Evolutionary conservation across 176 grass and related monocot genomes (phyloP).

Genomic region (Triticum timopheevii): DNA sequence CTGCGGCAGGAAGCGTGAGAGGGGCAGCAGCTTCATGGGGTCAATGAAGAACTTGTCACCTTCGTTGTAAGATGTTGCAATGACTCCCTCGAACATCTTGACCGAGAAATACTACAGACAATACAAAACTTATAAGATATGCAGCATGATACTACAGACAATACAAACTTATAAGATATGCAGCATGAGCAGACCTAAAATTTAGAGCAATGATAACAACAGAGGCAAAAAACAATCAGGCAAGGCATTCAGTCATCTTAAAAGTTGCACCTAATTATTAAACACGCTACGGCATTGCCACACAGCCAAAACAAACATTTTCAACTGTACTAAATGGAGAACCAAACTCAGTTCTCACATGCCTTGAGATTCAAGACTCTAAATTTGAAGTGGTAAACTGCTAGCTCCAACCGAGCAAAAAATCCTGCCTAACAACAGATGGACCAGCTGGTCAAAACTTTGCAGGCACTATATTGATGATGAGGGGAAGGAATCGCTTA

Average conservation of each 20-base stretch:
- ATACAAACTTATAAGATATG: neutral
- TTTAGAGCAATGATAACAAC: neutral
- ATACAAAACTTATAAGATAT: neutral
- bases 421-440: neutral
- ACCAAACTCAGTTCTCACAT: neutral
- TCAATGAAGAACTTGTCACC: constrained; percentile 95
- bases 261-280: neutral
- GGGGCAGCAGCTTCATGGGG: constrained; percentile 84
- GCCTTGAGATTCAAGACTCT: neutral
- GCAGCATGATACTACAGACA: neutral
- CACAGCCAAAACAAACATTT: neutral
- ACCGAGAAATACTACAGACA: constrained; percentile 71
- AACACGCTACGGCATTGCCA: neutral
- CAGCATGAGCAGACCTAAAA: neutral
- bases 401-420: neutral
- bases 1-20: constrained; percentile 78
- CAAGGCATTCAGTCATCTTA: neutral
- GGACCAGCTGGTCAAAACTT: neutral
- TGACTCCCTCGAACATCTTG: constrained; percentile 92
- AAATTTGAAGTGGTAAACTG: neutral
- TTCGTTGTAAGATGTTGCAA: constrained; percentile 66
- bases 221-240: neutral
- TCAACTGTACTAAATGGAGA: no score
- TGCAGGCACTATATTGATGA: neutral
- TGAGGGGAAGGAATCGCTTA: constrained; percentile 27